Conservation (phyloP, 441 rosid species). For the Corymbia calophylla region DNA sequence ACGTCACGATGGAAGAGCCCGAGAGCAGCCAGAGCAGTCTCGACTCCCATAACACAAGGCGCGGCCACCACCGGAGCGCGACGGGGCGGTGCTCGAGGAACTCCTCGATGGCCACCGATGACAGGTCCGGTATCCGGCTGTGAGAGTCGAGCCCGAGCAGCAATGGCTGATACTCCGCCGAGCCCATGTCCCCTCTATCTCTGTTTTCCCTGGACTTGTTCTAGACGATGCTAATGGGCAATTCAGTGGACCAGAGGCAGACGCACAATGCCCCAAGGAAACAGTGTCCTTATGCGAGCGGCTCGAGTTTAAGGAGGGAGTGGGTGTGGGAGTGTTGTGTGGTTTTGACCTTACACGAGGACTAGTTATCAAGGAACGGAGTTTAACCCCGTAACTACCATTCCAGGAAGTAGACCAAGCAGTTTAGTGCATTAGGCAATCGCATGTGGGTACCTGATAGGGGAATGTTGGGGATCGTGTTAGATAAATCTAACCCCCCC, state of each 20-base stretch:
- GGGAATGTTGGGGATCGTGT: neutral
- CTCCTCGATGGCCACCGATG: slow-evolving; percentile 59
- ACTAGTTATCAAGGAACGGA: neutral
- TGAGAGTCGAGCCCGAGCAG: slow-evolving; percentile 49
- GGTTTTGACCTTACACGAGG: neutral
- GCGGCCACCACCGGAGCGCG: slow-evolving; percentile 62
- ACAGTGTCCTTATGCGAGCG: neutral
- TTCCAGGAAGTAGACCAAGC: neutral
- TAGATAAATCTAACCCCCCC: neutral
- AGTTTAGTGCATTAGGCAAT: neutral
- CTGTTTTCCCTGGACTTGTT: neutral
- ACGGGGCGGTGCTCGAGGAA: slow-evolving; percentile 33
- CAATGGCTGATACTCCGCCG: slow-evolving; percentile 37
- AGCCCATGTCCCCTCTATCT: slow-evolving; percentile 15
- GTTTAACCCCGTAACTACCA: neutral
- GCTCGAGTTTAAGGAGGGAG: neutral
- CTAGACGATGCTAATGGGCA: neutral
- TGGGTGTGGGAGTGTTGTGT: neutral
- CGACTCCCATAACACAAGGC: slow-evolving; percentile 74
- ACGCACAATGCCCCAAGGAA: neutral
- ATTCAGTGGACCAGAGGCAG: neutral
- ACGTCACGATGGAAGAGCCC: slow-evolving; percentile 67
- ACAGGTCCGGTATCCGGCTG: slow-evolving; percentile 39
- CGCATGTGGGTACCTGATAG: neutral
- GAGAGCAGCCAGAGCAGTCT: slow-evolving; percentile 75